Base-by-base conservation (phyloP, 345 rosid species). In the Lepidium sativum region DNA sequence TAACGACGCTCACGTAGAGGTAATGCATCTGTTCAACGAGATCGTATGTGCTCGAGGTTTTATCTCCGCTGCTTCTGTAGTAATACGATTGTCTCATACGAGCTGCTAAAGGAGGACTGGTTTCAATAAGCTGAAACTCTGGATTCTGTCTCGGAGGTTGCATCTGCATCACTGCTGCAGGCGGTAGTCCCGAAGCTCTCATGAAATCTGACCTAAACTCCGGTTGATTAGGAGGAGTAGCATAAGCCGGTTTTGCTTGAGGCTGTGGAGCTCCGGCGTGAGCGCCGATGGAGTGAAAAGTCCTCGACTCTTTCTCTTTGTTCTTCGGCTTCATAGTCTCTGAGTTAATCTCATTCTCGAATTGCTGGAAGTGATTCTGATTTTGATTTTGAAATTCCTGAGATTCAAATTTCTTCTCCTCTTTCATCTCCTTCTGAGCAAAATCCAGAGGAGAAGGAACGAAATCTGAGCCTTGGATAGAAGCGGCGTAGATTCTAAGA, bases 21-120 rank as follows among this genome's bases (percentile, higher is more conserved):
- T 20, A 20, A 20, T 20, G 21, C 21, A 20, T 20, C 21, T 20
- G 2, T 20, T 20, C 21, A 20, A 20, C 21, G 21, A 20, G 21
- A 20, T 20, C 21, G 21, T 90, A 90, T 3, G 95, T 94, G 74
- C 80, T 82, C 6, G 89, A 55, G 10, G 82, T 83, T 79, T 86
- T 90, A 71, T 90, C 92, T 14, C 89, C 85, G 20, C 88, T 81
- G 48, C 78, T 81, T 14, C 85, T 33, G 85, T 78, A 84, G 6
- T 74, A 61, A 55, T 68, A 67, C 0, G 73, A 67, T n/a, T 73
- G 72, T 4, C 87, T 43, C 63, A 64, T 67, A 3, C 89, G 84
- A 17, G 92, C 97, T 4, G 96, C 97, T 53, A 91, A 50, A 1
- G 90, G 97, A 21, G 97, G 99, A 14, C 77, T 77, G 1, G 97